Evolutionary conservation across 495 filamentous ascomycete genomes (phyloP).

Genomic region (Penicillium crystallinum): DNA sequence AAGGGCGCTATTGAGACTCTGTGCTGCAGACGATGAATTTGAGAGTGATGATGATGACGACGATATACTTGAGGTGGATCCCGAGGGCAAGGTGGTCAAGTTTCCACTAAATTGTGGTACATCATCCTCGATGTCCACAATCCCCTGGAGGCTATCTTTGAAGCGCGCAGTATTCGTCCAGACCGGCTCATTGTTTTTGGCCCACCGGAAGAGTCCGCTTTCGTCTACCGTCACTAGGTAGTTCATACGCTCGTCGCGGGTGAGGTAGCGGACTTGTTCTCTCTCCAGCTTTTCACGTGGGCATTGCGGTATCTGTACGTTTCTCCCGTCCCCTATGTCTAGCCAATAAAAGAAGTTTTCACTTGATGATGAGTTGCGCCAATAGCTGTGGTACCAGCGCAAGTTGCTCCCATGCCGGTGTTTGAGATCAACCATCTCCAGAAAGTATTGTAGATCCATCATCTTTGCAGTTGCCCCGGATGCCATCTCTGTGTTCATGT

Average conservation of each 20-base stretch:
- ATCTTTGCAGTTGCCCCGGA: constrained; percentile 55
- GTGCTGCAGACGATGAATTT: neutral
- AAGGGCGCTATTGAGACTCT: neutral
- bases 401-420: constrained; percentile 86
- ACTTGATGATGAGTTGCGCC: constrained; percentile 68
- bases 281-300: constrained; percentile 61
- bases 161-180: constrained; percentile 65
- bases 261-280: constrained; percentile 69
- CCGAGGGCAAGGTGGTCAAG: neutral
- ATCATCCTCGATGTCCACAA: constrained; percentile 61
- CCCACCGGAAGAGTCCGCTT: constrained; percentile 68
- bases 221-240: constrained; percentile 68
- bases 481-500: constrained; percentile 25
- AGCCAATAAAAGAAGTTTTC: constrained; percentile 97
- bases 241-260: constrained; percentile 62
- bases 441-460: constrained; percentile 86
- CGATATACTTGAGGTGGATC: constrained; percentile 1
- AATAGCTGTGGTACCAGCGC: constrained; percentile 75
- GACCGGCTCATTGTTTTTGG: constrained; percentile 69
- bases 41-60: constrained; percentile 7
- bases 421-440: constrained; percentile 89
- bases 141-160: constrained; percentile 73
- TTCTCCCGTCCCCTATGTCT: constrained; percentile 70
- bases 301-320: constrained; percentile 53
- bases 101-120: constrained; percentile 44